A percentile compares a stretch with the other conserved stretches of the same genome.
Evolutionary conservation across 257 asterid genomes (phyloP).

Genomic region (Rhazya stricta): DNA sequence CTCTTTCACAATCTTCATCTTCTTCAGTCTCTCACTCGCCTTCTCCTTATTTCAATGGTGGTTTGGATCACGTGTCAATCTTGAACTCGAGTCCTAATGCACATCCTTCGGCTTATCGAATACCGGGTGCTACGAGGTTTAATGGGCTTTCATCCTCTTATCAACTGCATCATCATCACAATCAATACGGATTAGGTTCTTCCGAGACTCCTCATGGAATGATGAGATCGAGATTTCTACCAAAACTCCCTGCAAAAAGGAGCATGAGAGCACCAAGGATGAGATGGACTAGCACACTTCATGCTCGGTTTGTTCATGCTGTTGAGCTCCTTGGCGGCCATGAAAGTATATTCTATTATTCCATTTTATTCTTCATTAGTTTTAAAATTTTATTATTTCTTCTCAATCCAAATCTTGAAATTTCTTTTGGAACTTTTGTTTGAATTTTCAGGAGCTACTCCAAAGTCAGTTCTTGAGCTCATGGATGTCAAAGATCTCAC

Average conservation of each 20-base stretch:
- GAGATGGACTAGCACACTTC: slow-evolving; percentile 95
- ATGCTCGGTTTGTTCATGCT: slow-evolving; percentile 90
- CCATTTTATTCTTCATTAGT: background rate
- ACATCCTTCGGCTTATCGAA: slow-evolving; percentile 26
- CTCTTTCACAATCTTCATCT: slow-evolving; percentile 4
- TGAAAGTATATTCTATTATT: slow-evolving; percentile 52
- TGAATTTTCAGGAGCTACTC: slow-evolving; percentile 68
- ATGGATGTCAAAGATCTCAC: slow-evolving; percentile 97
- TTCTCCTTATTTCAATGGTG: slow-evolving; percentile 21
- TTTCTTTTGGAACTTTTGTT: background rate
- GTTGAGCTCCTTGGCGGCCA: slow-evolving; percentile 98
- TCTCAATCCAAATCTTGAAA: background rate
- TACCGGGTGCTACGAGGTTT: slow-evolving; percentile 13
- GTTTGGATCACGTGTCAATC: slow-evolving; percentile 30
- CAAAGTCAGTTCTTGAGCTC: slow-evolving; percentile 86
- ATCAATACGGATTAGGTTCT: slow-evolving; percentile 35
- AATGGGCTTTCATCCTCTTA: slow-evolving; percentile 36
- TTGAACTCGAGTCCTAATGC: slow-evolving; percentile 24
- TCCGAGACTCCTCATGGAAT: slow-evolving; percentile 43
- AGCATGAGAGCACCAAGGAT: slow-evolving; percentile 92
- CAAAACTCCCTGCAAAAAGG: slow-evolving; percentile 56
- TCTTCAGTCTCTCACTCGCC: slow-evolving; percentile 11
- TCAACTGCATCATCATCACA: slow-evolving; percentile 20
- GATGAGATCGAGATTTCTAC: slow-evolving; percentile 69
- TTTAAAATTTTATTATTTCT: too few species aligned